These are phyloP conservation scores for Dactylellina parvicollis DNA, from an alignment of 2,329 filamentous ascomycete species.

Conservation along the genomic window DNA sequence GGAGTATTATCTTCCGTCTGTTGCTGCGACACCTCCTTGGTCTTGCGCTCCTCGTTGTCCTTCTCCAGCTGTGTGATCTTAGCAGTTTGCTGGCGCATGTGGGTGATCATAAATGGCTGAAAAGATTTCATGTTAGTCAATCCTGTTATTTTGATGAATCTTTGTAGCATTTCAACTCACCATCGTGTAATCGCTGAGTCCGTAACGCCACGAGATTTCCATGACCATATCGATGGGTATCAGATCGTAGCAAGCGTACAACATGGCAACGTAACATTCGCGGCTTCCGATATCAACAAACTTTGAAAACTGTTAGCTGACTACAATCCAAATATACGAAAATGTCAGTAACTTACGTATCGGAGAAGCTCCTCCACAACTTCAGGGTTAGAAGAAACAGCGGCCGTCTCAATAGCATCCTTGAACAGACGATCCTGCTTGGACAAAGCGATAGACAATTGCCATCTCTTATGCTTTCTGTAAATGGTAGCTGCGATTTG, in stretches of 20 bases:
- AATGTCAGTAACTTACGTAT: slow-evolving; percentile 77
- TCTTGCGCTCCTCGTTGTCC: slow-evolving; percentile 95
- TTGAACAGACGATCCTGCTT: slow-evolving; percentile 99
- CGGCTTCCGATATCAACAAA: slow-evolving; percentile 99
- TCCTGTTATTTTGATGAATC: not conserved
- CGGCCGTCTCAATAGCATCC: slow-evolving; percentile 97
- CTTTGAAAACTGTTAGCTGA: slow-evolving; percentile 66
- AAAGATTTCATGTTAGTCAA: slow-evolving; percentile 33
- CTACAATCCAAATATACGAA: slow-evolving; percentile 13
- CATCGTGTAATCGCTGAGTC: slow-evolving; percentile 97
- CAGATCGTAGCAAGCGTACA: slow-evolving; percentile 97
- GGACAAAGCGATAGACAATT: slow-evolving; percentile 95
- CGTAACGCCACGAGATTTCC: slow-evolving; percentile 96
- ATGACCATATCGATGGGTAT: slow-evolving; percentile 91
- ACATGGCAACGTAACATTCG: slow-evolving; percentile 99
- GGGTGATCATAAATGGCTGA: slow-evolving; percentile 96
- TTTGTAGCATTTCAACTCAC: slow-evolving; percentile 36
- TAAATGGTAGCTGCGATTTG: slow-evolving; percentile 98
- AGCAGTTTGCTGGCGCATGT: slow-evolving; percentile 87
- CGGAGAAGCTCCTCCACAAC: slow-evolving; percentile 94
- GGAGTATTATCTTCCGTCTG: slow-evolving; percentile 93
- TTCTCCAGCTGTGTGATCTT: slow-evolving; percentile 86
- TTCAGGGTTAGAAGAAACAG: slow-evolving; percentile 87
- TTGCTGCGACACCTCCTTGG: slow-evolving; percentile 74
- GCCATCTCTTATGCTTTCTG: slow-evolving; percentile 99